Conservation (phyloP, 2,329 filamentous ascomycete species). For the Alternaria tenuissima region DNA sequence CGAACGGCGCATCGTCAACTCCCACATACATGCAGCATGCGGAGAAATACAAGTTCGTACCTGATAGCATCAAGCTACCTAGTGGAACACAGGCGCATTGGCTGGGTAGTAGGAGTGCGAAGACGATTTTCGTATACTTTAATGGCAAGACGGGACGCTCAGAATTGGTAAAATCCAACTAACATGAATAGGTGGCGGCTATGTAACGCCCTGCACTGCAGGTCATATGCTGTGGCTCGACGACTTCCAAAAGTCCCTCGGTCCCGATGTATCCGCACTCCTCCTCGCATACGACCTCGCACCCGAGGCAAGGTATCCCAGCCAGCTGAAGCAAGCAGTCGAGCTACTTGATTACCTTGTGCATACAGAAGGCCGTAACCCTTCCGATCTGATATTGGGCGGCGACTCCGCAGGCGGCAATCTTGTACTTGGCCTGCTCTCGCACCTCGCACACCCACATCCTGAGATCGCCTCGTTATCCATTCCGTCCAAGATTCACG, state of each 20-base stretch:
- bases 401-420: slow-evolving; percentile 66
- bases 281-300: slow-evolving; percentile 68
- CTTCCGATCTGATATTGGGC: slow-evolving; percentile 55
- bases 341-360: slow-evolving; percentile 56
- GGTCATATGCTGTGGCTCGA: slow-evolving; percentile 61
- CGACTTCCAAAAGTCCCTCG: slow-evolving; percentile 56
- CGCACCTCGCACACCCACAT: slow-evolving; percentile 66
- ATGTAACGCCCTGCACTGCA: slow-evolving; percentile 57
- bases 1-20: slow-evolving; percentile 38
- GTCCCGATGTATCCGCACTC: slow-evolving; percentile 60
- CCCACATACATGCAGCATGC: slow-evolving; percentile 48
- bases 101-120: slow-evolving; percentile 52
- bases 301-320: slow-evolving; percentile 57
- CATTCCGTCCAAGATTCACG: slow-evolving; percentile 57
- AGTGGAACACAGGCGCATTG: slow-evolving; percentile 58
- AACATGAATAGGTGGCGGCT: slow-evolving; percentile 62
- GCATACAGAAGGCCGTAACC: slow-evolving; percentile 45
- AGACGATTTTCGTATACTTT: slow-evolving; percentile 57
- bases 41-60: slow-evolving; percentile 46
- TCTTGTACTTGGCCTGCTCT: slow-evolving; percentile 56
- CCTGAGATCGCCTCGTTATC: slow-evolving; percentile 57
- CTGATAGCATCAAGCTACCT: slow-evolving; percentile 49
- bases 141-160: slow-evolving; percentile 49
- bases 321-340: slow-evolving; percentile 58
- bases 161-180: background rate